Conservation (phyloP, 2,329 filamentous ascomycete species). For the Fusarium torulosum region DNA sequence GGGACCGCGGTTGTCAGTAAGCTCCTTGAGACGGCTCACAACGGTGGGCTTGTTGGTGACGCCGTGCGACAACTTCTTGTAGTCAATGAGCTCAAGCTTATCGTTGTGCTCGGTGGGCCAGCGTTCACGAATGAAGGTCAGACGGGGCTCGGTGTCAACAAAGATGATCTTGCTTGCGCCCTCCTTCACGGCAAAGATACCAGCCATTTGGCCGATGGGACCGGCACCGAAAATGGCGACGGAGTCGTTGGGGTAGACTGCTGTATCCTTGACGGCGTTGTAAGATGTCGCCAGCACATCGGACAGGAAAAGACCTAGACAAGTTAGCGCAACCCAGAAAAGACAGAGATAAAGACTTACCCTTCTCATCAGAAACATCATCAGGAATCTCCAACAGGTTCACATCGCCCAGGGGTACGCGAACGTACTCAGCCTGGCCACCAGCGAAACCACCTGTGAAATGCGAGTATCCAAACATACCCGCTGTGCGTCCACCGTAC, state of each 20-base stretch:
- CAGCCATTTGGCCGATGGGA: conserved; percentile 87
- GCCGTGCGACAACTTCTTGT: conserved; percentile 68
- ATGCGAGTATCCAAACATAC: conserved; percentile 79
- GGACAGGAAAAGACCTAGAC: conserved; percentile 74
- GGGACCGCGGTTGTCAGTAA: conserved; percentile 78
- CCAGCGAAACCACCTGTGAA: conserved; percentile 90
- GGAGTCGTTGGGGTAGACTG: conserved; percentile 79
- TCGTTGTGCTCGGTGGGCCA: conserved; percentile 63
- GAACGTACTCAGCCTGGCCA: conserved; percentile 87
- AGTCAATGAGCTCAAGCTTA: conserved; percentile 78
- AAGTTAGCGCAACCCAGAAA: neutral
- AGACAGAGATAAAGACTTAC: conserved; percentile 28
- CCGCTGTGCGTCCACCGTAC: conserved; percentile 83
- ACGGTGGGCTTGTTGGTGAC: conserved; percentile 72
- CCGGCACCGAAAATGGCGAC: conserved; percentile 90
- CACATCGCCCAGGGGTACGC: conserved; percentile 83
- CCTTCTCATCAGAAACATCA: conserved; percentile 86
- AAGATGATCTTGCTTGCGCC: conserved; percentile 82
- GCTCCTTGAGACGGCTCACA: conserved; percentile 77
- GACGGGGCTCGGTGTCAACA: conserved; percentile 78
- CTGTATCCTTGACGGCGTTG: conserved; percentile 86
- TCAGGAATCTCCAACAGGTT: conserved; percentile 85
- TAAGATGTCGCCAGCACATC: conserved; percentile 85
- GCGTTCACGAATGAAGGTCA: conserved; percentile 75
- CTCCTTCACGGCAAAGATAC: conserved; percentile 79